Conservation (phyloP, 2,329 filamentous ascomycete species). For the Pseudodiploospora longispora region DNA sequence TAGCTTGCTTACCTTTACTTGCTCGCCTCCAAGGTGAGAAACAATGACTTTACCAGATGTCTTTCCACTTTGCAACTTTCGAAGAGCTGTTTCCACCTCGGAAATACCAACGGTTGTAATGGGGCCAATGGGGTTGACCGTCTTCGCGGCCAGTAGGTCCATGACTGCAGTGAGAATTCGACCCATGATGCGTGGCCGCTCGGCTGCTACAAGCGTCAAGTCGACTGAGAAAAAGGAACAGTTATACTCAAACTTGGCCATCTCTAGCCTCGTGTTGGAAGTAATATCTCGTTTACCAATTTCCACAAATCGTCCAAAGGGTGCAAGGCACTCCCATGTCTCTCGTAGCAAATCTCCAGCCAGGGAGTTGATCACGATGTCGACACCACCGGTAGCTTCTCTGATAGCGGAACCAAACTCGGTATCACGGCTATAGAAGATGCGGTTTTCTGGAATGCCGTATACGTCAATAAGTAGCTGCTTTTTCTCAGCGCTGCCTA, state of each 20-base stretch:
- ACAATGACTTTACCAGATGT: conserved; percentile 37
- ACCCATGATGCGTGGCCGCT: conserved; percentile 32
- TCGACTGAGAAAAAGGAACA: conserved; percentile 39
- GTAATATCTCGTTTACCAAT: conserved; percentile 31
- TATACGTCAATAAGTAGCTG: conserved; percentile 28
- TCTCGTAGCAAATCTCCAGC: conserved; percentile 33
- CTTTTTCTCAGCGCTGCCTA: conserved; percentile 27
- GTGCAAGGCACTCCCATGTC: conserved; percentile 35
- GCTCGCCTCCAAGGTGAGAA: conserved; percentile 30
- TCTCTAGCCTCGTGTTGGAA: conserved; percentile 35
- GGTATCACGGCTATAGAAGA: conserved; percentile 19
- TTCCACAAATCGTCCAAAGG: conserved; percentile 39
- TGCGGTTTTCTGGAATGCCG: conserved; percentile 24
- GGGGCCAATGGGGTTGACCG: conserved; percentile 28
- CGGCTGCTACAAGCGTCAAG: conserved; percentile 33
- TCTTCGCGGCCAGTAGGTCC: conserved; percentile 23
- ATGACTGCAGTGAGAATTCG: conserved; percentile 30
- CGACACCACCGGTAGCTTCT: conserved; percentile 40
- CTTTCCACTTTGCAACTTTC: conserved; percentile 25
- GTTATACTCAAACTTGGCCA: conserved; percentile 41
- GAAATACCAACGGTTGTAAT: conserved; percentile 28
- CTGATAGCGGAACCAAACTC: conserved; percentile 14
- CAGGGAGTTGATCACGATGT: conserved; percentile 55
- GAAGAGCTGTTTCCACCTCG: conserved; percentile 30
- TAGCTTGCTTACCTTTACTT: conserved; percentile 27